Evolutionary conservation across 2,329 filamentous ascomycete genomes (phyloP), one percentile per base, ranked within the genome.

Genomic region (Lecanicillium sp.): DNA sequence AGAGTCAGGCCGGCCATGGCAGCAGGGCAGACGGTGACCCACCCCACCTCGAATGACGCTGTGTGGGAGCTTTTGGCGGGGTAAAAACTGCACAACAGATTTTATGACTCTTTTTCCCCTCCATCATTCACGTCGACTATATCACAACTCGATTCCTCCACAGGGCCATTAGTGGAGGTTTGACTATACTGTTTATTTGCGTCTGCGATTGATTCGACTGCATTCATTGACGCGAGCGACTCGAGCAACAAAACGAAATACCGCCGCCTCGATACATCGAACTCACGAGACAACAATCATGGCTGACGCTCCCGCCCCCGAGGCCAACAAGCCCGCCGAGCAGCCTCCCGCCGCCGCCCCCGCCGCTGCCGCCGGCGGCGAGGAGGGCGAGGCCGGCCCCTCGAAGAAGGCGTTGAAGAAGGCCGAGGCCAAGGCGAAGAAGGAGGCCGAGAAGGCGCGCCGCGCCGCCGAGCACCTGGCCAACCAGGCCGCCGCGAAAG

Each of bases 351-450:
- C 47, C 14, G 44, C 44, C 9, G 43, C 38, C 21, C 39, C 48
- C 12, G 46, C 46, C 20, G 49, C 32, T 15, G 17, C 36, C n/a
- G 43, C 21, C 10, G 49, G 3, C 5, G 53, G 41, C 5, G 55
- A 41, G 3, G 53, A 35, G 14, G 56, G 51, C 29, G 52, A 49
- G 24, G 57, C 56, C 24, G 54, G 70, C 12, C 73, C 78, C 35
- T 88, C 84, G 52, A 90, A 94, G 72, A 90, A 84, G 68, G 88
- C 83, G 14, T 71, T 85, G 55, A 94, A 94, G 73, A 95, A 94
- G 73, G 83, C 86, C 38, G 85, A 86, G 58, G 78, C 78, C 53
- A 94, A 94, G 71, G 87, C 90, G 23, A 90, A 90, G 71, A 90
- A 91, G 65, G 90, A 94, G 69, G 87, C 86, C 11, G 77, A 82